These are phyloP conservation scores for Harringtonia lauricola DNA, from an alignment of 2,329 filamentous ascomycete genomes.

Conservation along the genomic window DNA sequence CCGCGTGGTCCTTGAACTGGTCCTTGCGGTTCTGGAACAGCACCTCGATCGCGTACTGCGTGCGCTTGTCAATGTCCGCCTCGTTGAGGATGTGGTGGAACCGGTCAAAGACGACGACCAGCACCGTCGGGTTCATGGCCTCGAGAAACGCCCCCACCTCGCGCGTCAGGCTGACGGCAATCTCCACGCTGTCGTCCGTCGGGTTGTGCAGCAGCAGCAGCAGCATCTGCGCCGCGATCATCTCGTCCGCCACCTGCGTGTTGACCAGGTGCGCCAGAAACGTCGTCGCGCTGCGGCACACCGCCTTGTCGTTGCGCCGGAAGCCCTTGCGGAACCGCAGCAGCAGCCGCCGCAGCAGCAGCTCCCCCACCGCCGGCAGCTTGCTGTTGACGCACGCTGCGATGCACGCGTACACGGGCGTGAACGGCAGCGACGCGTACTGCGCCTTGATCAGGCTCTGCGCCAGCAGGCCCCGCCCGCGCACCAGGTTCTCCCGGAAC, in stretches of 20 bases:
- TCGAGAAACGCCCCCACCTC: constrained; percentile 92
- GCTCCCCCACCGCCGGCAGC: constrained; percentile 84
- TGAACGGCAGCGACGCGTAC: constrained; percentile 89
- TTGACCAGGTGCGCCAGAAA: constrained; percentile 95
- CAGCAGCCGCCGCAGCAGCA: constrained; percentile 74
- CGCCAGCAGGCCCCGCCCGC: constrained; percentile 86
- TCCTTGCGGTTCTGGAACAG: constrained; percentile 95
- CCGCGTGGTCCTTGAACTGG: constrained; percentile 88
- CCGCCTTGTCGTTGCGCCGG: constrained; percentile 92
- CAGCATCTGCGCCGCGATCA: constrained; percentile 84
- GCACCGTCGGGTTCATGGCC: constrained; percentile 85
- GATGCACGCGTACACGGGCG: constrained; percentile 92
- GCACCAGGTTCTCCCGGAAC: constrained; percentile 86
- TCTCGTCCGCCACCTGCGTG: constrained; percentile 90
- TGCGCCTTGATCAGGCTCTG: constrained; percentile 98
- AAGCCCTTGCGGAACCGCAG: constrained; percentile 94
- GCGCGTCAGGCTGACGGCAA: constrained; percentile 84
- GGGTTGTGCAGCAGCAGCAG: constrained; percentile 89
- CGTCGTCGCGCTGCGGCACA: constrained; percentile 84
- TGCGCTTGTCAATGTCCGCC: constrained; percentile 91
- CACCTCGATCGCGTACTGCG: constrained; percentile 99
- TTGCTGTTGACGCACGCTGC: constrained; percentile 96
- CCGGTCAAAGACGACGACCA: constrained; percentile 86
- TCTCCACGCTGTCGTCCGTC: constrained; percentile 95
- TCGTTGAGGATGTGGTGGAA: constrained; percentile 94